phyloP scores from a whole-genome alignment of 345 rosid genomes.

The Sonneratia alba region DNA sequence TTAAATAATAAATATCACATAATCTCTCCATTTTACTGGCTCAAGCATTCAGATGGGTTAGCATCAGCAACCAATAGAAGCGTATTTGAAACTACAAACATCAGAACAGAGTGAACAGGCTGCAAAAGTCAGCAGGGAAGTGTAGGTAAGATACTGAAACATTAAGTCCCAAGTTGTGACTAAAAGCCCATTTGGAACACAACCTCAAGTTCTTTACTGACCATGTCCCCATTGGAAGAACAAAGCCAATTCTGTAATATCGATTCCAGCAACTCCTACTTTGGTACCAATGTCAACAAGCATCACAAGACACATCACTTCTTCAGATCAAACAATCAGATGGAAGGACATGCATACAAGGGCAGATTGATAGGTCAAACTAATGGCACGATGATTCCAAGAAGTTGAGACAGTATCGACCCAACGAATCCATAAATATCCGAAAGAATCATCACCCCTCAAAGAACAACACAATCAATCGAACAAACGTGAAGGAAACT shows the following conservation, averaged over 20 bases:
- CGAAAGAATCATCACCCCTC: background rate
- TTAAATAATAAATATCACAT: background rate
- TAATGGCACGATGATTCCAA: background rate
- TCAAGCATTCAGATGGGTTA: background rate
- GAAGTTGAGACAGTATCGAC: background rate
- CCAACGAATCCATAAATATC: background rate
- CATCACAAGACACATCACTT: background rate
- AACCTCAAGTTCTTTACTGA: background rate
- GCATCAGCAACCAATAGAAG: background rate
- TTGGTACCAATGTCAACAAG: background rate
- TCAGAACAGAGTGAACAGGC: background rate
- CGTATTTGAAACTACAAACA: background rate
- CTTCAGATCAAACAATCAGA: background rate
- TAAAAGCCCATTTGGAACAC: background rate
- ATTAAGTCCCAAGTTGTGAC: background rate
- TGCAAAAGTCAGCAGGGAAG: background rate
- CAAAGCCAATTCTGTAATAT: background rate
- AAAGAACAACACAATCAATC: background rate
- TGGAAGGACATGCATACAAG: background rate
- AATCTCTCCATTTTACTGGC: background rate
- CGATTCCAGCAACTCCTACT: background rate
- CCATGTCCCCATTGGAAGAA: background rate
- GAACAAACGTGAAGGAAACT: background rate
- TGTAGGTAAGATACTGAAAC: background rate
- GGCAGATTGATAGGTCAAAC: background rate